Evolutionary conservation across 805 yeast species (phyloP).

Genomic region (Candida manassasensis): DNA sequence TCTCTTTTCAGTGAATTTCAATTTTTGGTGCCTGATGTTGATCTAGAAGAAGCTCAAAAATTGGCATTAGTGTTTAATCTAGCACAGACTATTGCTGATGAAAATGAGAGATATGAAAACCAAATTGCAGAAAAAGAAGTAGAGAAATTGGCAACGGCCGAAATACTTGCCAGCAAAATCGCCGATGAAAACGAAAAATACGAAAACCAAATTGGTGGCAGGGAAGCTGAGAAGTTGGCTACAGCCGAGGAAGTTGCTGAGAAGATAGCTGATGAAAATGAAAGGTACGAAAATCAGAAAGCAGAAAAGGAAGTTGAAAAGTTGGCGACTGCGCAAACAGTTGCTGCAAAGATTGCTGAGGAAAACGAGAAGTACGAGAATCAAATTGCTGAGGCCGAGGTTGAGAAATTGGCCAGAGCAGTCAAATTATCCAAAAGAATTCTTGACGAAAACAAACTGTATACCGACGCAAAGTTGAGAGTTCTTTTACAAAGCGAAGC

Average conservation of each 20-base stretch:
- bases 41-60: conserved; percentile 2
- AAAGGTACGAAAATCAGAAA: conserved; percentile 1
- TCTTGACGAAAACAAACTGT: background rate
- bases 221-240: conserved; percentile 1
- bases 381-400: background rate
- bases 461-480: background rate
- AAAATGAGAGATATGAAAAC: background rate
- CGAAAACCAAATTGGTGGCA: conserved; percentile 2
- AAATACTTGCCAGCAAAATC: background rate
- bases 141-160: background rate
- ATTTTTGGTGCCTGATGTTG: background rate
- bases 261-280: background rate
- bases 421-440: conserved; percentile 1
- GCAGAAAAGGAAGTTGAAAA: conserved; percentile 2
- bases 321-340: conserved; percentile 2
- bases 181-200: conserved; percentile 1
- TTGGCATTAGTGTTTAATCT: background rate
- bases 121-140: conserved; percentile 1
- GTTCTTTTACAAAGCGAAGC: background rate
- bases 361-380: background rate
- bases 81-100: conserved; percentile 4
- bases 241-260: background rate
- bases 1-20: background rate
- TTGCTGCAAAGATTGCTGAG: conserved; percentile 6
- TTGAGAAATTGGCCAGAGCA: conserved; percentile 2